Evolutionary conservation across 2,329 filamentous ascomycete species (phyloP).

Genomic region (Aspergillus sp.): DNA sequence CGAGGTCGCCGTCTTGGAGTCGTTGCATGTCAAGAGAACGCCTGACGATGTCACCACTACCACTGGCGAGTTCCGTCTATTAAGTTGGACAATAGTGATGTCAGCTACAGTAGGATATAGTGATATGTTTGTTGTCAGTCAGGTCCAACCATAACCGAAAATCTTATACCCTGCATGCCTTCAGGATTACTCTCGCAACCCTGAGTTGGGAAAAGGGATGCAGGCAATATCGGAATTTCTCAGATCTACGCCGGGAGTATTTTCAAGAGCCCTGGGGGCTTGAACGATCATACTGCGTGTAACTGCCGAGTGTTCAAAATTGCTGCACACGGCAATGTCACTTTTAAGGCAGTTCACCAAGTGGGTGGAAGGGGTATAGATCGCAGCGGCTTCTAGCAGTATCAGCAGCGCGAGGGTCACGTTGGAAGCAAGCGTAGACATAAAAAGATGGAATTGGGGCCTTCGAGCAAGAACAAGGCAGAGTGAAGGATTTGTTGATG

Average conservation of each 20-base stretch:
- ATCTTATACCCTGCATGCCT: neutral
- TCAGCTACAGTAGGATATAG: neutral
- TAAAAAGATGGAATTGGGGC: neutral
- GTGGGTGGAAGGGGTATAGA: neutral
- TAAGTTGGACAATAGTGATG: neutral
- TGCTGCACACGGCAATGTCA: neutral
- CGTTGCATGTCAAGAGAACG: neutral
- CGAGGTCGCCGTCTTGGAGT: neutral
- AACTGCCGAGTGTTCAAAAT: neutral
- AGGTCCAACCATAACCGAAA: neutral
- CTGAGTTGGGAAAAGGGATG: neutral
- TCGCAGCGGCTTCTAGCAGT: neutral
- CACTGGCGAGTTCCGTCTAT: neutral
- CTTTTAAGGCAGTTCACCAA: neutral
- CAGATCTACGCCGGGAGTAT: neutral
- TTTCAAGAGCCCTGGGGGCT: neutral
- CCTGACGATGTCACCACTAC: neutral
- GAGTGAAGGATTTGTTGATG: slow-evolving; percentile 8
- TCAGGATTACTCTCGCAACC: neutral
- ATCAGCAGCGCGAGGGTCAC: neutral
- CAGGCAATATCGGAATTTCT: neutral
- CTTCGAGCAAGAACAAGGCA: neutral
- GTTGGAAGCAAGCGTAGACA: neutral
- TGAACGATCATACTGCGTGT: neutral
- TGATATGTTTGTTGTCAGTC: neutral